Conservation (phyloP, 73 alveolate genomes). For the Tetrahymena borealis region DNA sequence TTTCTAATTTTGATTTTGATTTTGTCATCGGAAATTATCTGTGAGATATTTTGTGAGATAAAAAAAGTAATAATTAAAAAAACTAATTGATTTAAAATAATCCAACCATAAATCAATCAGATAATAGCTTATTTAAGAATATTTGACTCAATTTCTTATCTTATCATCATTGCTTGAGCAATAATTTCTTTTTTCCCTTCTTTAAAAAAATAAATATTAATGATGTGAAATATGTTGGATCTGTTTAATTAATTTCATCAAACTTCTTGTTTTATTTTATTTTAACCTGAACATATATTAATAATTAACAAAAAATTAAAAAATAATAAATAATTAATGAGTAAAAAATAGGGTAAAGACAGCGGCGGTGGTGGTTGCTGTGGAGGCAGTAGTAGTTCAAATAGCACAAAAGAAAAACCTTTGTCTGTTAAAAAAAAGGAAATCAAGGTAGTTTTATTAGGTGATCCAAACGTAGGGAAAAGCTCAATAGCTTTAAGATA, state of each 20-base stretch:
- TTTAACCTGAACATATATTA: not conserved
- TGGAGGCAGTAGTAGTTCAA: not conserved
- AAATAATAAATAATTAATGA: not conserved
- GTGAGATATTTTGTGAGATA: too few relatives aligned
- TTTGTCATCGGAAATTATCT: too few relatives aligned
- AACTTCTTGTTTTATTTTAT: not conserved
- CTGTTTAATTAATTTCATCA: not conserved
- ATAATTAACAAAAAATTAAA: not conserved
- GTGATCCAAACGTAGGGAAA: conserved; percentile 46
- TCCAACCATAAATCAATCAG: too few relatives aligned
- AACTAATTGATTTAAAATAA: too few relatives aligned
- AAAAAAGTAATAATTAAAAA: too few relatives aligned
- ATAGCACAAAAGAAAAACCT: not conserved
- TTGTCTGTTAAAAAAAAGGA: not conserved
- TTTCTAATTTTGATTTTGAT: too few relatives aligned
- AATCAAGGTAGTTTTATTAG: conserved; percentile 35
- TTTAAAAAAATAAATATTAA: too few relatives aligned
- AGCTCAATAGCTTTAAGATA: conserved; percentile 30
- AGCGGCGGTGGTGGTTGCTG: not conserved
- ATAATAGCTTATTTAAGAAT: too few relatives aligned
- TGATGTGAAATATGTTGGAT: not conserved
- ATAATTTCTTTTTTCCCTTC: too few relatives aligned
- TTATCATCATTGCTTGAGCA: too few relatives aligned
- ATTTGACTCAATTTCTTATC: too few relatives aligned
- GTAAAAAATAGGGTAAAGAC: not conserved